phyloP scores from a whole-genome alignment of 768 basidiomycete species.

The Gelatoporia subvermispora region DNA sequence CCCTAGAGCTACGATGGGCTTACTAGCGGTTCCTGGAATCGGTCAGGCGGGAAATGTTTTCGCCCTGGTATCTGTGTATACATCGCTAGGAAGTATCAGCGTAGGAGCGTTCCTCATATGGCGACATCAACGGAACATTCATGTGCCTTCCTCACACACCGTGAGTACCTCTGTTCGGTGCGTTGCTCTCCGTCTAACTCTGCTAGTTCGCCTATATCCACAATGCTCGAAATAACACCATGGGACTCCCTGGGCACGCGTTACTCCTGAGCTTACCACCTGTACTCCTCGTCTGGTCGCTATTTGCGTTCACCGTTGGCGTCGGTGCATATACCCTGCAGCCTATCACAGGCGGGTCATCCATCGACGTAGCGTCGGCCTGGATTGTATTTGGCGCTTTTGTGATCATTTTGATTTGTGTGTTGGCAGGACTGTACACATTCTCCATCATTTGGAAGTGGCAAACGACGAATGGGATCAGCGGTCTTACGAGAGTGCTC shows the following conservation, averaged over 20 bases:
- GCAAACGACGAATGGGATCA: constrained; percentile 4
- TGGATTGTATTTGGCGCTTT: constrained; percentile 40
- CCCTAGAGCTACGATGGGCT: constrained; percentile 44
- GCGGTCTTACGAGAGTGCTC: not conserved
- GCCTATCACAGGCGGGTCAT: constrained; percentile 20
- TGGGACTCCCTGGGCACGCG: constrained; percentile 47
- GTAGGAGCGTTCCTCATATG: constrained; percentile 54
- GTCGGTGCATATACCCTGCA: constrained; percentile 42
- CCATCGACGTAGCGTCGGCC: constrained; percentile 27
- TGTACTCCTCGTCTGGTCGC: constrained; percentile 52
- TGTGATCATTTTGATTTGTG: constrained; percentile 33
- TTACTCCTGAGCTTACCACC: constrained; percentile 48
- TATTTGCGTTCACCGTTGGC: constrained; percentile 42
- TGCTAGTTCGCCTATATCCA: constrained; percentile 49
- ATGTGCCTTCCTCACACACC: constrained; percentile 30
- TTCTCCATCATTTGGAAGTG: constrained; percentile 48
- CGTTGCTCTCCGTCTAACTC: too few relatives aligned
- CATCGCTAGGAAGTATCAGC: constrained; percentile 51
- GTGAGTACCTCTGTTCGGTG: constrained; percentile 10
- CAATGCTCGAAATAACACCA: constrained; percentile 39
- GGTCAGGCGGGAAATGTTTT: constrained; percentile 24
- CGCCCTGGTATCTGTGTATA: constrained; percentile 42
- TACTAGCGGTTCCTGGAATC: constrained; percentile 41
- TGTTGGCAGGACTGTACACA: constrained; percentile 39
- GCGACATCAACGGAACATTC: constrained; percentile 46